Conservation (phyloP, 2,329 filamentous ascomycete species). For the Phialemonium atrogriseum region DNA sequence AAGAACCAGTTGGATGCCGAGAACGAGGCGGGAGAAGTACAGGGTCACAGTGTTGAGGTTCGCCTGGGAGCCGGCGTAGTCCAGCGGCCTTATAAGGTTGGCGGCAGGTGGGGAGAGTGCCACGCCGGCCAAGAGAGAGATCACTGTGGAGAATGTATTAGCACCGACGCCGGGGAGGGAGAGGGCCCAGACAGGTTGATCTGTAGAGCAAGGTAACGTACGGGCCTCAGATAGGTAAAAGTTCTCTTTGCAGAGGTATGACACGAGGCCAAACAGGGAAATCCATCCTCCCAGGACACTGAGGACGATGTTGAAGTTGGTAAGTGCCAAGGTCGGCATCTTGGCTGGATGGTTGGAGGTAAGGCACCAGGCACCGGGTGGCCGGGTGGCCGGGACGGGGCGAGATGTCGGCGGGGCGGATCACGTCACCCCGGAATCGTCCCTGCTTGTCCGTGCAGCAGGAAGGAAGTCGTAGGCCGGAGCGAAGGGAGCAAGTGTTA, state of each 20-base stretch:
- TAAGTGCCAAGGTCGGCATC: slow-evolving; percentile 35
- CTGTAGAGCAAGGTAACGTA: slow-evolving; percentile 35
- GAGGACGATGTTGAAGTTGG: slow-evolving; percentile 79
- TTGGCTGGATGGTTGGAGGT: slow-evolving; percentile 9
- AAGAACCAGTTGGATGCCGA: slow-evolving; percentile 83
- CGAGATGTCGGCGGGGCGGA: too few relatives aligned
- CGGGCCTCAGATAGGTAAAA: slow-evolving; percentile 87
- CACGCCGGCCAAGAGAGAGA: slow-evolving; percentile 72
- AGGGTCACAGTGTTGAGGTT: slow-evolving; percentile 67
- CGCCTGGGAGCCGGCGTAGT: slow-evolving; percentile 56
- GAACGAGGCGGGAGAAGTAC: slow-evolving; percentile 77
- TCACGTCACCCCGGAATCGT: slow-evolving; percentile 30
- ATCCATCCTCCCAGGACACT: slow-evolving; percentile 80
- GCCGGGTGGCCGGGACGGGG: too few relatives aligned
- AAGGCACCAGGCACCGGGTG: background rate
- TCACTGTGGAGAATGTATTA: slow-evolving; percentile 45
- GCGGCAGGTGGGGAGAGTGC: slow-evolving; percentile 70
- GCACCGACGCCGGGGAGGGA: background rate
- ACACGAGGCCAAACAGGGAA: slow-evolving; percentile 82
- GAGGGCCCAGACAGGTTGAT: too few relatives aligned
- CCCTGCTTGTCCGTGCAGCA: slow-evolving; percentile 23
- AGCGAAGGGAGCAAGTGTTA: slow-evolving; percentile 25
- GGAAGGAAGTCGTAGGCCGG: slow-evolving; percentile 20
- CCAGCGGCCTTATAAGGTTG: slow-evolving; percentile 65
- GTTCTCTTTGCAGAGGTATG: slow-evolving; percentile 80